These are phyloP conservation scores for Daldinia childiae DNA, from an alignment of 495 filamentous ascomycete species.

Conservation along the genomic window DNA sequence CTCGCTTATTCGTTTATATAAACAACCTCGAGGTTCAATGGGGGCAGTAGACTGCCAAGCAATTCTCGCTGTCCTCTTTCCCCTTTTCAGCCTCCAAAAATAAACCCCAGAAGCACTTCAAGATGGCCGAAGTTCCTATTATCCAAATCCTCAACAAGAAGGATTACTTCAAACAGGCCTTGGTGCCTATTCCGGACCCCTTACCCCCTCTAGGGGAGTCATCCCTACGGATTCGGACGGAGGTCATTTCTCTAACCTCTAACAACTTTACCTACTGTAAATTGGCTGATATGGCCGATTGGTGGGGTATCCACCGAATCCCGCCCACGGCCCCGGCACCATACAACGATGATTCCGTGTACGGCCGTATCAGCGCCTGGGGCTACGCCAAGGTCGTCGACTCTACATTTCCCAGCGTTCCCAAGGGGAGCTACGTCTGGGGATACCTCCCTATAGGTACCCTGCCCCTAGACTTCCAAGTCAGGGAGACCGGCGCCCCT, in stretches of 20 bases:
- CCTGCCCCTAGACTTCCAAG: conserved; percentile 44
- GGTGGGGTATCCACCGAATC: conserved; percentile 58
- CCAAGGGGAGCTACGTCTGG: conserved; percentile 47
- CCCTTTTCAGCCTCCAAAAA: background rate
- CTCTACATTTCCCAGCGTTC: conserved; percentile 50
- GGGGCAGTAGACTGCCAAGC: background rate
- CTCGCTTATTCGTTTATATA: background rate
- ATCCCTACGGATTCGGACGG: conserved; percentile 56
- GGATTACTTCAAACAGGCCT: conserved; percentile 50
- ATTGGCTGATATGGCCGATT: conserved; percentile 56
- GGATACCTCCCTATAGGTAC: conserved; percentile 57
- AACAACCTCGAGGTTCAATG: background rate
- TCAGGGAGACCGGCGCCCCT: conserved; percentile 50
- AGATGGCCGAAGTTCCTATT: conserved; percentile 31
- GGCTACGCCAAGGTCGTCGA: conserved; percentile 63
- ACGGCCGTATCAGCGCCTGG: conserved; percentile 66
- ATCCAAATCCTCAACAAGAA: conserved; percentile 52
- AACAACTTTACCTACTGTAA: conserved; percentile 67
- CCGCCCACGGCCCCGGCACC: conserved; percentile 56
- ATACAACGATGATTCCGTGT: conserved; percentile 58
- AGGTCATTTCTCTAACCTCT: conserved; percentile 59
- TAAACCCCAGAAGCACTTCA: conserved; percentile 3
- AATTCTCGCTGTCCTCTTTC: background rate
- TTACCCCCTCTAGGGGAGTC: conserved; percentile 40
- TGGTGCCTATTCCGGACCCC: conserved; percentile 44